A percentile compares a stretch with the other conserved stretches of the same genome.
Conservation (phyloP, 31 red algal genomes). For the Asparagopsis taxiformis region DNA sequence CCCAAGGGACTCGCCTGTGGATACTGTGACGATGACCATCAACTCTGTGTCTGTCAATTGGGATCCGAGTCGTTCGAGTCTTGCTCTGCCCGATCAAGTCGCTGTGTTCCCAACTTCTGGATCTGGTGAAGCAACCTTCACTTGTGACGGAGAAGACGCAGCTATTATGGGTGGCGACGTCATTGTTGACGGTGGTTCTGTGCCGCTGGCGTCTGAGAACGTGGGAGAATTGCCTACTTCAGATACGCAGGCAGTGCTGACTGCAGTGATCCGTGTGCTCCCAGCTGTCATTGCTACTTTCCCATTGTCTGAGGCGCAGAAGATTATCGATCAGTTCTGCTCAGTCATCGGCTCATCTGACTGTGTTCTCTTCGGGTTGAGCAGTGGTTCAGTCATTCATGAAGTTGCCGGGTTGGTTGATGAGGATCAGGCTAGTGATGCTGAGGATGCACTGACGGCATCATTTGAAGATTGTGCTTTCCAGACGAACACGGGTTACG, state of each 20-base stretch:
- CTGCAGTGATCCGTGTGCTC: conserved; percentile 9
- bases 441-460: neutral
- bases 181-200: conserved; percentile 10
- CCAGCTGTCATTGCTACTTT: neutral
- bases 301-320: neutral
- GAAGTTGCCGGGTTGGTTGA: conserved; percentile 5
- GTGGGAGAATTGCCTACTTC: conserved; percentile 3
- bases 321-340: conserved; percentile 12
- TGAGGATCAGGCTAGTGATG: neutral
- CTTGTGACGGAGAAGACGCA: conserved; percentile 22
- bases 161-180: conserved; percentile 22
- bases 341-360: neutral
- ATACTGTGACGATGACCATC: conserved; percentile 9
- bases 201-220: conserved; percentile 12
- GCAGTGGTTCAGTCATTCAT: conserved; percentile 16
- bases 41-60: neutral
- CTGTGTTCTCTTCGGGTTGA: conserved; percentile 10
- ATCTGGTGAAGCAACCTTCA: conserved; percentile 21
- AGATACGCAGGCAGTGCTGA: neutral
- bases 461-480: conserved; percentile 14
- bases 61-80: conserved; percentile 1
- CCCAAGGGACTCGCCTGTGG: neutral
- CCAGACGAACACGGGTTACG: conserved; percentile 8
- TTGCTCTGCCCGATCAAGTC: conserved; percentile 27
- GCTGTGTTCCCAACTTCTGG: conserved; percentile 12